These are phyloP conservation scores for Fusarium nelsonii DNA, from an alignment of 2,329 filamentous ascomycete species.

Conservation along the genomic window DNA sequence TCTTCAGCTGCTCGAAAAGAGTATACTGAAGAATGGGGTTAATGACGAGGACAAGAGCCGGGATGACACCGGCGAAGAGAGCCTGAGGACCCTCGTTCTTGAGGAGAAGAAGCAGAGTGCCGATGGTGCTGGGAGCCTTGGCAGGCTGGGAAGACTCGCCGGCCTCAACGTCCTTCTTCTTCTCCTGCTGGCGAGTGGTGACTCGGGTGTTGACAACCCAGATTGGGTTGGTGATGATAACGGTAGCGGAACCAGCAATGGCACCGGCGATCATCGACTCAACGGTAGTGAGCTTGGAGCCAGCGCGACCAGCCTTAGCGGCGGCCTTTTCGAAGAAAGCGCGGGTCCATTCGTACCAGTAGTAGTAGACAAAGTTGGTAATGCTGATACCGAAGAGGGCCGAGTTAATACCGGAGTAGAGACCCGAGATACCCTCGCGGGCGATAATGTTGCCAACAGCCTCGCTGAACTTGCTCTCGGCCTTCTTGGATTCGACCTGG, in stretches of 20 bases:
- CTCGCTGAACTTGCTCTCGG: constrained; percentile 84
- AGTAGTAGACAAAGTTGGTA: constrained; percentile 99
- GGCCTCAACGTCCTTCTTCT: constrained; percentile 59
- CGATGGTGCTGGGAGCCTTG: constrained; percentile 78
- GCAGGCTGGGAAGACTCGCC: constrained; percentile 52
- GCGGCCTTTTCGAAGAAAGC: constrained; percentile 86
- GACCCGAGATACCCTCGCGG: constrained; percentile 87
- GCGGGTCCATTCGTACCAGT: constrained; percentile 99
- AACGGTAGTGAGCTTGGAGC: constrained; percentile 86
- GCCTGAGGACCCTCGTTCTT: constrained; percentile 85
- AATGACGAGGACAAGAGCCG: constrained; percentile 92
- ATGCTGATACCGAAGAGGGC: constrained; percentile 97
- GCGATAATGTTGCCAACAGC: constrained; percentile 89
- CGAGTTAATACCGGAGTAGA: constrained; percentile 93
- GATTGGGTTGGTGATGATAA: constrained; percentile 97
- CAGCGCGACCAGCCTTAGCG: constrained; percentile 76
- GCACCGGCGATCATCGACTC: constrained; percentile 97
- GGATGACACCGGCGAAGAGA: constrained; percentile 92
- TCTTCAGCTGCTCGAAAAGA: constrained; percentile 98
- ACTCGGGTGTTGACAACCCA: constrained; percentile 99
- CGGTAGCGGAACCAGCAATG: constrained; percentile 91
- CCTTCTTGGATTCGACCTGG: constrained; percentile 96
- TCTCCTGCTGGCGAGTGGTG: constrained; percentile 82
- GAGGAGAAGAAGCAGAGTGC: constrained; percentile 83
- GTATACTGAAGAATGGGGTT: constrained; percentile 99